Base-by-base conservation (phyloP, 202 grass and related monocot species). In the Digitaria exilis region DNA sequence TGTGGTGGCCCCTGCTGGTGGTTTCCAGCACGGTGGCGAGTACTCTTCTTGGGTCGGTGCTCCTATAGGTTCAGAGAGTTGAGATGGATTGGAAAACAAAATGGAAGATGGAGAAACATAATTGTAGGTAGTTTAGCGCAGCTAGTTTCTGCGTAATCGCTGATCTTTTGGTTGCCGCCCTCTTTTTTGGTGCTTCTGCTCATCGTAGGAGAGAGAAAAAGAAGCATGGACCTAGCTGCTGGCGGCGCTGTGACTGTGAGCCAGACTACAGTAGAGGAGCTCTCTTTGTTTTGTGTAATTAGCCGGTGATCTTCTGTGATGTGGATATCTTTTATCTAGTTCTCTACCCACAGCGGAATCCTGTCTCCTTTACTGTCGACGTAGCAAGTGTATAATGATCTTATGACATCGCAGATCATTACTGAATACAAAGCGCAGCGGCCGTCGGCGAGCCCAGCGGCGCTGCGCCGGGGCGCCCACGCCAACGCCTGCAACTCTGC, bases 21-120 rank as follows among this genome's bases (percentile, higher is more conserved):
- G 35, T 6, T 37, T 37, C 35, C 5, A 6, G 35, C 35, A 37
- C 35, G 35, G 35, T 37, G 35, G n/a, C n/a, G n/a, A n/a, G n/a
- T n/a, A n/a, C n/a, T n/a, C n/a, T n/a, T n/a, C n/a, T n/a, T n/a
- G 28, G 79, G 82, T 17, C 79, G 57, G 34, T 85, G 68, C 29
- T 89, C 4, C 67, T 90, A 76, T 95, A 93, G 66, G 1, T 58
- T 82, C 43, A 76, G 72, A 22, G n/a, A n/a, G n/a, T n/a, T n/a
- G n/a, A n/a, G 60, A 72, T 3, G 63, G 19, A 71, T 65, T n/a
- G 12, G 30, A 48, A 16, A 14, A 13, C 10, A 46, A n/a, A 50
- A 19, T 11, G 24, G 43, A 45, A 72, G 67, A 57, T 15, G 81
- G 70, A 44, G 80, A 73, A 87, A 80, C 51, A 78, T 84, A 80